These are phyloP conservation scores for Kwoniella europaea DNA, from an alignment of 768 basidiomycete species.

Conservation along the genomic window DNA sequence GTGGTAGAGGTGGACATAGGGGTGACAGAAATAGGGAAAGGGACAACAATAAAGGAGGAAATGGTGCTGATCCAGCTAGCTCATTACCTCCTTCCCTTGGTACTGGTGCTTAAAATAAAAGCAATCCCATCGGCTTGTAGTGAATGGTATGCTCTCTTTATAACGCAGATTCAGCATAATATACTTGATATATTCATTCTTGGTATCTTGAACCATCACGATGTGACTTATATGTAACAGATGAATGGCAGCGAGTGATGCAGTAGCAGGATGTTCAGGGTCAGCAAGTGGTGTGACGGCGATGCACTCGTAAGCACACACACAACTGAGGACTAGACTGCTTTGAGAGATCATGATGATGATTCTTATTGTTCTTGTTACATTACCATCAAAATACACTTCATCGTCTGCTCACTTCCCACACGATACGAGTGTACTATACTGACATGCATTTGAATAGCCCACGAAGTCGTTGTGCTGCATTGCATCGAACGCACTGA, in stretches of 20 bases:
- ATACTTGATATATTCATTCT: background rate
- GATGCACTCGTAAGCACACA: background rate
- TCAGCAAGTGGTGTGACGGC: background rate
- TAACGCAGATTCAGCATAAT: no score
- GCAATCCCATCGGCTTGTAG: background rate
- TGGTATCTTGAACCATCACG: background rate
- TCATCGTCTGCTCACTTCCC: background rate
- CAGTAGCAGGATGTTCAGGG: background rate
- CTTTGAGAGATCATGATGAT: background rate
- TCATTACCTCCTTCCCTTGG: constrained; percentile 25
- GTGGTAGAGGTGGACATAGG: constrained; percentile 24
- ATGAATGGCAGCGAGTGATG: background rate
- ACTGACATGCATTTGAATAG: background rate
- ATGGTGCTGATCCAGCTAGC: constrained; percentile 20
- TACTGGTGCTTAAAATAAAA: constrained; percentile 19
- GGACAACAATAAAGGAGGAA: constrained; percentile 8
- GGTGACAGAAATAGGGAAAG: constrained; percentile 22
- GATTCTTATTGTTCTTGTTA: constrained; percentile 9
- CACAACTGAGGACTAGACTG: background rate
- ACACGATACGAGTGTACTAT: background rate
- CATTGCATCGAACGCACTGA: background rate
- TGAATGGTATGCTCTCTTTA: background rate
- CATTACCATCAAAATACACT: constrained; percentile 2
- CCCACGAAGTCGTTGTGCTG: no score
- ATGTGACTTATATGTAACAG: constrained; percentile 3